Percentiles rank a stretch among this genome's conserved stretches.
Evolutionary conservation across 805 yeast species (phyloP).

Genomic region (Lachancea fermentati): DNA sequence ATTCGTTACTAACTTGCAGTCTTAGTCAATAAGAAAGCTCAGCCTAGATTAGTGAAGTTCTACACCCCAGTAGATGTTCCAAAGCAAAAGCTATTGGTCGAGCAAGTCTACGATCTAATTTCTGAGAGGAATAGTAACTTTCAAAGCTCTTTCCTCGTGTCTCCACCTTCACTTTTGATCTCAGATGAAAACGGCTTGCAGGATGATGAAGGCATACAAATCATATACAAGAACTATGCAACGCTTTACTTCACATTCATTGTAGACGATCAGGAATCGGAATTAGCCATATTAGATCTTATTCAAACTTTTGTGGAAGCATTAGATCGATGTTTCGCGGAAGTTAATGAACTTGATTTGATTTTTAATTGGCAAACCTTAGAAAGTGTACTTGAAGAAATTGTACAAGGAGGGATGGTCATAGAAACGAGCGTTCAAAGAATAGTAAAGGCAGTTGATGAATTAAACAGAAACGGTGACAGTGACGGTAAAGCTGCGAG

Average conservation of each 20-base stretch:
- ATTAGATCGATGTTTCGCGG: slow-evolving; percentile 84
- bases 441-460: slow-evolving; percentile 78
- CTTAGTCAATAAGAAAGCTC: slow-evolving; percentile 79
- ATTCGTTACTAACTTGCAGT: slow-evolving; percentile 10
- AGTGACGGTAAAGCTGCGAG: slow-evolving; percentile 19
- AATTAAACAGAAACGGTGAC: slow-evolving; percentile 31
- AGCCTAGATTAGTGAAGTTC: slow-evolving; percentile 84
- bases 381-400: slow-evolving; percentile 85
- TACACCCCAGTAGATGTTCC: slow-evolving; percentile 85
- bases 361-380: slow-evolving; percentile 99
- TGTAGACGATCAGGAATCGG: slow-evolving; percentile 94
- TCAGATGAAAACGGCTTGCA: slow-evolving; percentile 32
- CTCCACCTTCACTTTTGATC: slow-evolving; percentile 64
- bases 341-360: slow-evolving; percentile 91
- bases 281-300: slow-evolving; percentile 85
- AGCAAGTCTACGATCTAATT: slow-evolving; percentile 77
- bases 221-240: slow-evolving; percentile 91
- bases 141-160: slow-evolving; percentile 85
- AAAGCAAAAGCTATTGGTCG: slow-evolving; percentile 72
- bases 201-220: slow-evolving; percentile 70
- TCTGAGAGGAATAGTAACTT: slow-evolving; percentile 56
- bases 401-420: slow-evolving; percentile 97
- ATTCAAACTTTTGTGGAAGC: slow-evolving; percentile 97
- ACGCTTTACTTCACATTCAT: slow-evolving; percentile 93
- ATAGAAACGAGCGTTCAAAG: slow-evolving; percentile 81